Evolutionary conservation across 2,329 filamentous ascomycete genomes (phyloP).

Genomic region (Metarhizium anisopliae): DNA sequence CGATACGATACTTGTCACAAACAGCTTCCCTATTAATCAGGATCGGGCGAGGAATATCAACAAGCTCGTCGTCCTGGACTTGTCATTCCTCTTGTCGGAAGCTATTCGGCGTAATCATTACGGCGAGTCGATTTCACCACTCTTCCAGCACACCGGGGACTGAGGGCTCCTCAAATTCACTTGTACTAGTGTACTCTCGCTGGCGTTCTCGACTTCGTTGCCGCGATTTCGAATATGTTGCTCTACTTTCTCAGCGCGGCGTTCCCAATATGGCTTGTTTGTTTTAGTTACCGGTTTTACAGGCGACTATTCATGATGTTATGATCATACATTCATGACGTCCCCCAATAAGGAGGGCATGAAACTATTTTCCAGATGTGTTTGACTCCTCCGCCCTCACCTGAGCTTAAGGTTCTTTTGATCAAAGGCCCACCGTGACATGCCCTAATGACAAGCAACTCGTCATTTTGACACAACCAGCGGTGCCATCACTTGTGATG

Average conservation of each 20-base stretch:
- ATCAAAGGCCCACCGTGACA: not conserved
- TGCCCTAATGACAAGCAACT: not conserved
- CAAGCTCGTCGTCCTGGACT: conserved; percentile 84
- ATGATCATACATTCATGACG: not conserved
- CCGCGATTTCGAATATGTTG: not conserved
- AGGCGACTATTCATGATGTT: not conserved
- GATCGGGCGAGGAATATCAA: conserved; percentile 60
- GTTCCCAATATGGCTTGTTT: conserved; percentile 15
- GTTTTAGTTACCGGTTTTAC: not conserved
- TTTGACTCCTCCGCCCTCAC: not conserved
- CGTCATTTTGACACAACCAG: conserved; percentile 34
- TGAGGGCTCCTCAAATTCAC: conserved; percentile 19
- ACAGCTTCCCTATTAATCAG: conserved; percentile 85
- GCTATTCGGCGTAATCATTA: conserved; percentile 95
- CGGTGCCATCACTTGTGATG: conserved; percentile 65
- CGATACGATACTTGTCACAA: conserved; percentile 88
- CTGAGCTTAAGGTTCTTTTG: not conserved
- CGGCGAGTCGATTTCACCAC: conserved; percentile 67
- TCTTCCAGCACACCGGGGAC: conserved; percentile 60
- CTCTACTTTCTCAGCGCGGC: conserved; percentile 25
- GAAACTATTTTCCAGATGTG: not conserved
- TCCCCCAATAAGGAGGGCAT: not conserved
- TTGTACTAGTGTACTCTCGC: conserved; percentile 4
- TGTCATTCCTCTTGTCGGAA: conserved; percentile 81
- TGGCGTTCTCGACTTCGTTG: not conserved